phyloP scores from a whole-genome alignment of 1,284 basidiomycete genomes.

The Peniophora sp. region DNA sequence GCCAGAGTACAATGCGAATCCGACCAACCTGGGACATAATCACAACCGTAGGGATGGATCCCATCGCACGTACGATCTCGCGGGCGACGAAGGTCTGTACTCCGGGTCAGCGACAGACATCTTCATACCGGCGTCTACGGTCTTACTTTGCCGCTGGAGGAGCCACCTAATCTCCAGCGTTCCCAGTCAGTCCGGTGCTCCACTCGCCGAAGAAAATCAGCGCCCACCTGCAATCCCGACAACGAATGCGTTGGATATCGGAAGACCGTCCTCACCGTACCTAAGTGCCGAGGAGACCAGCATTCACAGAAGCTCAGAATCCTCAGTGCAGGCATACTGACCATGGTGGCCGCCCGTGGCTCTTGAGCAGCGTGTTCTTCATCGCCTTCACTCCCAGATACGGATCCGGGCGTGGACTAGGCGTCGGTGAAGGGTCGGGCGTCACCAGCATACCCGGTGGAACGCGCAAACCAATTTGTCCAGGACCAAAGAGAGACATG shows the following conservation, averaged over 20 bases:
- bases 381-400: slow-evolving; percentile 8
- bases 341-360: slow-evolving; percentile 81
- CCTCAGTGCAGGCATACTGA: slow-evolving; percentile 20
- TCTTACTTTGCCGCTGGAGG: slow-evolving; percentile 86
- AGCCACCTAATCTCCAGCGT: slow-evolving; percentile 55
- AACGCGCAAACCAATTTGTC: background rate
- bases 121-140: background rate
- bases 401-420: slow-evolving; percentile 3
- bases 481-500: too few relatives aligned
- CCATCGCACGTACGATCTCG: slow-evolving; percentile 75
- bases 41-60: slow-evolving; percentile 81
- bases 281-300: slow-evolving; percentile 25
- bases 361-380: slow-evolving; percentile 79
- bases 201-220: slow-evolving; percentile 23
- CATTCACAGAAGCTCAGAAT: background rate
- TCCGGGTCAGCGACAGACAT: slow-evolving; percentile 9
- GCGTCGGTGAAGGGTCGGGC: slow-evolving; percentile 7
- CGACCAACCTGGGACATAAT: slow-evolving; percentile 73
- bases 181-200: slow-evolving; percentile 2
- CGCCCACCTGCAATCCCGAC: slow-evolving; percentile 83
- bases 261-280: slow-evolving; percentile 69
- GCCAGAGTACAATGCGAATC: background rate
- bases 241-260: slow-evolving; percentile 76
- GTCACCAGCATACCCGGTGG: background rate
- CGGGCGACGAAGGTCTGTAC: slow-evolving; percentile 84